Evolutionary conservation across 1,284 basidiomycete species (phyloP), one percentile per base, ranked within the genome.

Genomic region (Mrakiaceae sp.): DNA sequence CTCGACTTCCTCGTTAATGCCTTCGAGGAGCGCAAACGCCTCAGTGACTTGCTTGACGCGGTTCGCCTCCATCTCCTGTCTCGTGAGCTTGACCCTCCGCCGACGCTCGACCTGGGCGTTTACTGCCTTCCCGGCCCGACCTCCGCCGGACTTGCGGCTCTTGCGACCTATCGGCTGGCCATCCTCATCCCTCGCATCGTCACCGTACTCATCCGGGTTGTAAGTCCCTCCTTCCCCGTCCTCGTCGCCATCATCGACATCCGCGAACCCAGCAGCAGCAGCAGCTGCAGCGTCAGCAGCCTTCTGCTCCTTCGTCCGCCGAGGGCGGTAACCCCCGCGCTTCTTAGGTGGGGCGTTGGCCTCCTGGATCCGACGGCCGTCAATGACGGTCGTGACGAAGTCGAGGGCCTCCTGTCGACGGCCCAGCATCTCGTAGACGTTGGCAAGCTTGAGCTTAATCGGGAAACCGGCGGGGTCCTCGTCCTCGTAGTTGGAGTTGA

Each of bases 401-500:
- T 54, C 63, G 16, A 64, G 51, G 39, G 63, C 63, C 27, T 59
- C 56, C 39, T 47, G 56, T 5, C 50, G 42, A 14, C 52, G 48
- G 42, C 63, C 63, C 14, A 64, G 52, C 1, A 77, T 74, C 73
- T 98, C 95, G 68, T 90, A 90, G 16, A 94, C 84, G 67, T 90
- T 88, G 0, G 94, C 94, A 0, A 97, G 81, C 69, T 88, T 87
- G 82, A 93, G 86, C 73, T 90, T 90, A 6, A 86, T 86, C 43
- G 93, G 87, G 68, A 85, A 83, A 69, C 90, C 83, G 3, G 81
- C 80, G 0, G 87, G 85, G 71, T 66, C 60, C 43, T 57, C 59
- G 11, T 49, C 52, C 43, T 62, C 64, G n/a, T 53, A 66, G n/a
- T 54, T 58, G 7, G 55, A 48, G 27, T 50, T 47, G 56, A 63